Evolutionary conservation across 352 stramenopile genomes (phyloP).

Genomic region (Globisporangium emineosum): DNA sequence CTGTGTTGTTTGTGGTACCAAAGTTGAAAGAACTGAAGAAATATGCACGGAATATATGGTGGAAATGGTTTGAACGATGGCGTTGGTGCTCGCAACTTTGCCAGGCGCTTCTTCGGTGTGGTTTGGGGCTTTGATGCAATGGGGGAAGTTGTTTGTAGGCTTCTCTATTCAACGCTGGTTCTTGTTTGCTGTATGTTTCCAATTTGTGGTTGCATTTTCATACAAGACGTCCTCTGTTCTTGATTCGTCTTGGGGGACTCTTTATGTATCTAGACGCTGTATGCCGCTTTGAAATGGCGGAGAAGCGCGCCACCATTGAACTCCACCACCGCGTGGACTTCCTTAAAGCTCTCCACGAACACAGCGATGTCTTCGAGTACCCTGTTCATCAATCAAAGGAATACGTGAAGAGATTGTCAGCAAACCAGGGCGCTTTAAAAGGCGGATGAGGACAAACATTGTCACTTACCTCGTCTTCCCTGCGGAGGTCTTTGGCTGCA

Average conservation of each 20-base stretch:
- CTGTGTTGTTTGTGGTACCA: not conserved
- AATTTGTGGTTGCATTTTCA: too few species aligned
- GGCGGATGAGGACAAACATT: not conserved
- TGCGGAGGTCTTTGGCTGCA: conserved; percentile 67
- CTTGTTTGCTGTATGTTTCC: not conserved
- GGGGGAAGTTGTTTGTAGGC: not conserved
- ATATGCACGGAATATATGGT: not conserved
- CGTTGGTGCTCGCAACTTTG: not conserved
- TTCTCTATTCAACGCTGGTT: not conserved
- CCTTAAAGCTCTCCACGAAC: conserved; percentile 73
- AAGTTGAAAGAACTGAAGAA: not conserved
- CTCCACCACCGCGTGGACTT: conserved; percentile 57
- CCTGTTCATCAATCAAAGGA: conserved; percentile 20
- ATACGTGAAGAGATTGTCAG: not conserved
- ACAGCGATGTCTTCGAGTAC: conserved; percentile 70
- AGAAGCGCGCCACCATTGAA: conserved; percentile 66
- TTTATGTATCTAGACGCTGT: conserved; percentile 24
- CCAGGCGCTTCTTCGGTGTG: too few species aligned
- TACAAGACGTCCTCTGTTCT: too few species aligned
- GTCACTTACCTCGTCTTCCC: conserved; percentile 65
- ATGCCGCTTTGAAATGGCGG: conserved; percentile 57
- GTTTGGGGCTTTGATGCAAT: not conserved
- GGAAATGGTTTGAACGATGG: not conserved
- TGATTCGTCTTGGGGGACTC: too few species aligned
- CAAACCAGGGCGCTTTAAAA: too few species aligned